Evolutionary conservation across 371 early-diverging fungal genomes (phyloP), one percentile per base, ranked within the genome.

Genomic region (Mucor saturninus): DNA sequence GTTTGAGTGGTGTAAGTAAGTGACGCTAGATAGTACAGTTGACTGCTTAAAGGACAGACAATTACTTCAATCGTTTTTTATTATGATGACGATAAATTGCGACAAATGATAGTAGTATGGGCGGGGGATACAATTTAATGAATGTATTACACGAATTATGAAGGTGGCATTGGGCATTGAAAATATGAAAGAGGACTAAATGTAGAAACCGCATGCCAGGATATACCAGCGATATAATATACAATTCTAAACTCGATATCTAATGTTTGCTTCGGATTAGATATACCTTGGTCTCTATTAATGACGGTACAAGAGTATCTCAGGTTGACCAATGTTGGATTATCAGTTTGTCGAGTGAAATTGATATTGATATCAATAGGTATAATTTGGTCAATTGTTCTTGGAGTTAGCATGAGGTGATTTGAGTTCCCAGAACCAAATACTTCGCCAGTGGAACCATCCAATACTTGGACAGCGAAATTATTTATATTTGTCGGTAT

Each of bases 221-320:
- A 63, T 32, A 76, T 61, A 5, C 77, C 77, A 45, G 64, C 54
- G 49, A 76, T 73, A 46, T 68, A 61, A 53, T 73, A 65, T 8
- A 62, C 58, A 35, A 76, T 42, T 8, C 64, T 40, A 59, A 76
- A 76, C 5, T 48, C 56, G 5, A 71, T 56, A 54, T 66, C 61
- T 7, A 73, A 40, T 5, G 65, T 40, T 35, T 65, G 54, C 31
- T 54, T 61, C 15, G 57, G 43, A 3, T 21, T 13, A 21, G 46
- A 7, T 4, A 26, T 7, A 5, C 46, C 46, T 46, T 46, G 46
- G 26, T 56, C 64, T 29, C 40, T 35, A 21, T 69, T 64, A 9
- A 48, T 51, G 5, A 55, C 30, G 5, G 35, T 32, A 40, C 71
- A 70, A 13, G 71, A 54, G 46, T 7, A 29, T 11, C 54, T 51